Evolutionary conservation across 1,284 basidiomycete genomes (phyloP), one percentile per base, ranked within the genome.

Genomic region (Trametes sp.): DNA sequence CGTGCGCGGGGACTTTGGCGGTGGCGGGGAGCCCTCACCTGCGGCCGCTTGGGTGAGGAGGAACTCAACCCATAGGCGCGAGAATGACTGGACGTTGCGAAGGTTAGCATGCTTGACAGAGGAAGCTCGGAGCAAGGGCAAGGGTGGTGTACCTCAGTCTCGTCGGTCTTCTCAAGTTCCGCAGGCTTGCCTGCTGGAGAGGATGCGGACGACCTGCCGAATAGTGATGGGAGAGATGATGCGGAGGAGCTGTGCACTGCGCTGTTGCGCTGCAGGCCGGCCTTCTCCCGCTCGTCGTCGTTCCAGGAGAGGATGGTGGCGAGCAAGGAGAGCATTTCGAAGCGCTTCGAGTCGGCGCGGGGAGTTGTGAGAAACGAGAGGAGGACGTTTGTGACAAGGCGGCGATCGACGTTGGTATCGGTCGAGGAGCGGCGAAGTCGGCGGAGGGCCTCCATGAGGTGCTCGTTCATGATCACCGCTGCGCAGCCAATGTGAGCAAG

Each of bases 381-480:
- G 11, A 99, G 80, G 48, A 99, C 88, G 73, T 99, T 99, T 26
- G 94, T 98, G 33, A 99, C 95, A 2, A 99, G 87, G 14, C 95
- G 89, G 61, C 94, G 83, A 74, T 99, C 97, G 21, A 99, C 97
- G 65, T 94, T 97, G 55, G 87, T 91, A 63, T 95, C 94, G 1
- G 92, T 87, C 2, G 93, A 90, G 64, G 90, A 93, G 68, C 90
- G 91, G 38, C 95, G 88, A 49, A 99, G 81, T 24, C 97, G 88
- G 16, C 96, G 90, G n/a, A 99, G 85, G 0, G 98, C 96, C 76
- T 98, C 96, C 69, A 96, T 98, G 9, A 99, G 84, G 72, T 99
- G 97, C 74, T 99, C 97, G 72, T 99, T 98, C 73, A 97, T 89
- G 60, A 98, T 96, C 10, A 98, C 94, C 52, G 92, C 95, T 96